Percentiles rank a stretch among this genome's conserved stretches.
phyloP scores from a whole-genome alignment of 139 green algal species.

The Closterium sp. region DNA sequence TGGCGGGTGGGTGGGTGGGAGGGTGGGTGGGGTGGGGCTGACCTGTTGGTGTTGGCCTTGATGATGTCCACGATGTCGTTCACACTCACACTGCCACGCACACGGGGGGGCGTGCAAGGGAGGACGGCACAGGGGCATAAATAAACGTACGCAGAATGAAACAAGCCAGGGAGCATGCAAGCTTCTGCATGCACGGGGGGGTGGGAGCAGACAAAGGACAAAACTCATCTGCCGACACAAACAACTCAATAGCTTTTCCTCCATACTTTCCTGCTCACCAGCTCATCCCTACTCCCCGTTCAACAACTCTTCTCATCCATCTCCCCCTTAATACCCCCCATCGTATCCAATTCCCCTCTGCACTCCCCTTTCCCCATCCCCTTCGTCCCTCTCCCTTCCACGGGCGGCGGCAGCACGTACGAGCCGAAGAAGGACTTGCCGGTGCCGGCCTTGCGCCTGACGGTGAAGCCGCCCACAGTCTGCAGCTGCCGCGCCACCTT shows the following conservation, averaged over 20 bases:
- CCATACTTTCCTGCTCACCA: not conserved
- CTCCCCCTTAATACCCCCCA: not conserved
- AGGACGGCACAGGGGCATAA: not conserved
- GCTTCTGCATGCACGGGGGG: too few relatives aligned
- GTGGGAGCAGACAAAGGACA: too few relatives aligned
- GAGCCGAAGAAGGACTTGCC: constrained; percentile 46
- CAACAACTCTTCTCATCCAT: not conserved
- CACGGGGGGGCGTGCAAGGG: not conserved
- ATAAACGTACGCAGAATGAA: not conserved
- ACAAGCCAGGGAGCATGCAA: too few relatives aligned
- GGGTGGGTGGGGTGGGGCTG: too few relatives aligned
- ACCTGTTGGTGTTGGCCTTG: constrained; percentile 40
- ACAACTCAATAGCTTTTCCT: not conserved
- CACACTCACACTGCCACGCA: constrained; percentile 19
- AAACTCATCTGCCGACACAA: not conserved
- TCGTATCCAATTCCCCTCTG: not conserved
- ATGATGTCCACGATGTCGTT: constrained; percentile 49
- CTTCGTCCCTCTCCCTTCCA: not conserved
- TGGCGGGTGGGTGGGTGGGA: too few relatives aligned
- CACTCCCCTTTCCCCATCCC: not conserved
- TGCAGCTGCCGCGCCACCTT: constrained; percentile 30
- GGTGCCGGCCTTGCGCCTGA: constrained; percentile 24
- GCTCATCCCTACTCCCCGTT: not conserved
- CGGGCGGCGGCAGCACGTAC: constrained; percentile 6
- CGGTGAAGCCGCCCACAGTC: constrained; percentile 34